phyloP scores from a whole-genome alignment of 768 basidiomycete genomes.

The Rhodocollybia butyracea region DNA sequence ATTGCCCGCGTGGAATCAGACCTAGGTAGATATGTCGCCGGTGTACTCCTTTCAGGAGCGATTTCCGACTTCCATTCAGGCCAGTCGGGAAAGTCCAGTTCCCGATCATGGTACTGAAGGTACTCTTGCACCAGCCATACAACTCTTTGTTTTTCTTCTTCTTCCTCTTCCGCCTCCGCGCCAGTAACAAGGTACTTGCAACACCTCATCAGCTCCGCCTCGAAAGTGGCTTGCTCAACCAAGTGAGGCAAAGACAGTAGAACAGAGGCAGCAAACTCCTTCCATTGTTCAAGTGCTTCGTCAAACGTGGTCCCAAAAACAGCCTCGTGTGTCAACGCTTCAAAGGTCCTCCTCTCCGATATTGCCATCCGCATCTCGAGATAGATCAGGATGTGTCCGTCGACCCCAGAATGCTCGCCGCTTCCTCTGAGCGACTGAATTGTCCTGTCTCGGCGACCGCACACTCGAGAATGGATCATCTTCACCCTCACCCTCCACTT shows the following conservation, averaged over 20 bases:
- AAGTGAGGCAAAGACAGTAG: slow-evolving; percentile 59
- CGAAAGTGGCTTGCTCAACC: slow-evolving; percentile 54
- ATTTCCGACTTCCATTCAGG: slow-evolving; percentile 51
- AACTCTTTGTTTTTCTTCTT: slow-evolving; percentile 43
- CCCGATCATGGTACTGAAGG: slow-evolving; percentile 50
- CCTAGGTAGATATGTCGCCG: slow-evolving; percentile 35
- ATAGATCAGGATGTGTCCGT: slow-evolving; percentile 67
- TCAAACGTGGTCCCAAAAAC: slow-evolving; percentile 75
- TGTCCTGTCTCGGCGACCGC: neutral
- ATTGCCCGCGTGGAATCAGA: slow-evolving; percentile 54
- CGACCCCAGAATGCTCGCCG: slow-evolving; percentile 79
- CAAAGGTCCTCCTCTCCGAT: slow-evolving; percentile 69
- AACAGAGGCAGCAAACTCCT: slow-evolving; percentile 59
- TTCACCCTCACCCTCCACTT: slow-evolving; percentile 17
- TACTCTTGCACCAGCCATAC: slow-evolving; percentile 69
- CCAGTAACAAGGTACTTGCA: slow-evolving; percentile 64
- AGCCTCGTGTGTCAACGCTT: slow-evolving; percentile 78
- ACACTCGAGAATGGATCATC: slow-evolving; percentile 15
- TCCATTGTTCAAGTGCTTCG: slow-evolving; percentile 46
- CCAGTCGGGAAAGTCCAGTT: slow-evolving; percentile 54
- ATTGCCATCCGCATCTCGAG: slow-evolving; percentile 28
- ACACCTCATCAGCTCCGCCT: slow-evolving; percentile 66
- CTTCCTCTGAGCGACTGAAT: slow-evolving; percentile 32
- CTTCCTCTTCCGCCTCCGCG: slow-evolving; percentile 38
- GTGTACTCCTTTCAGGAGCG: slow-evolving; percentile 39